Evolutionary conservation across 2,329 filamentous ascomycete genomes (phyloP), one percentile per base, ranked within the genome.

Genomic region (Fusarium odoratissimum): DNA sequence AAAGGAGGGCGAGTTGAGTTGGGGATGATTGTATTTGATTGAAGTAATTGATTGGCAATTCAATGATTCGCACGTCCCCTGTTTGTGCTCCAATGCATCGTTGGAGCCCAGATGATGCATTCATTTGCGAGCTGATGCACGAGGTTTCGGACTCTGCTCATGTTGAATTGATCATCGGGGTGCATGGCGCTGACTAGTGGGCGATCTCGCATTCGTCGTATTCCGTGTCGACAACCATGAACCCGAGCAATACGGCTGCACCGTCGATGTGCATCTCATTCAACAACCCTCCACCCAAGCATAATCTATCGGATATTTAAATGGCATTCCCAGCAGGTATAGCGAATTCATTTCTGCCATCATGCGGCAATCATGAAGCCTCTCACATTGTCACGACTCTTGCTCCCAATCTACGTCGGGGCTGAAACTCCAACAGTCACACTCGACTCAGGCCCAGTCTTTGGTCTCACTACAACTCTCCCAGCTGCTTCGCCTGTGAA

Each of bases 371-470:
- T 54, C 46, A 76, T 74, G 63, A 73, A 73, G 41, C 51, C 28
- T 12, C 58, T 28, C 6, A 25, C 11, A 14, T 19, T 59, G 4
- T 44, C 61, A 23, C 48, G 19, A 10, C 25, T 75, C 19, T 33
- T 52, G 11, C 56, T 71, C 17, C 49, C 58, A 3, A 7, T 56
- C 13, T 41, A 67, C 12, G 61, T n/a, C 6, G 49, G 40, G 21
- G 61, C 56, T 44, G 38, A 33, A 33, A 23, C 13, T 8, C 71
- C 74, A 8, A 73, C 64, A 5, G 72, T 51, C 28, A 62, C 56
- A 14, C 60, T 77, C 6, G 61, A 73, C 23, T 71, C 72, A 2
- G 75, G 76, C 1, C 67, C 55, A 9, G 42, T 77, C 8, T 23
- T 73, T 23, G 75, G 75, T 2, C 37, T 60, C 23, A 28, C 62